Percentiles rank a stretch among this genome's conserved stretches.
These are phyloP conservation scores for Emergomyces orientalis DNA, from an alignment of 2,329 filamentous ascomycete genomes.

Conservation along the genomic window DNA sequence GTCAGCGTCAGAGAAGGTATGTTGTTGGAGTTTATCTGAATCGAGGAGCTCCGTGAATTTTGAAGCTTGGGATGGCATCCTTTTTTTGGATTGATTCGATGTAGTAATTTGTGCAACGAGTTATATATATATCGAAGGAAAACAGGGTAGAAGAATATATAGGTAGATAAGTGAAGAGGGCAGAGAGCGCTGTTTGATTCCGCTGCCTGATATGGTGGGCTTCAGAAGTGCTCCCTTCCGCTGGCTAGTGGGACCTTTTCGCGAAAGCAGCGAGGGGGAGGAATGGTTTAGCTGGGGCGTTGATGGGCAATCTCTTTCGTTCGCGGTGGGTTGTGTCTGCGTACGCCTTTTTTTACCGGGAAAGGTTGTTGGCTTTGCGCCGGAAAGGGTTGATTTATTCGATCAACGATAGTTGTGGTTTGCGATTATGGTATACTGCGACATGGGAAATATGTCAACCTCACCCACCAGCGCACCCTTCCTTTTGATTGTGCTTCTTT, in stretches of 20 bases:
- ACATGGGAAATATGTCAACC: not conserved
- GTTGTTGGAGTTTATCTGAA: slow-evolving; percentile 6
- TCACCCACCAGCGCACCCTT: not conserved
- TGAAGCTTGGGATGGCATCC: slow-evolving; percentile 7
- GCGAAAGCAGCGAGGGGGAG: not conserved
- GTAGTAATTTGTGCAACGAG: not conserved
- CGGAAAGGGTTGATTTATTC: not conserved
- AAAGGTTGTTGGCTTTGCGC: not conserved
- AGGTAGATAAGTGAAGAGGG: not conserved
- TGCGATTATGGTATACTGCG: not conserved
- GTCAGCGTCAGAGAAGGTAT: slow-evolving; percentile 13
- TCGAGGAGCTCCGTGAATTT: slow-evolving; percentile 15
- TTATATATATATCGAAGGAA: not conserved
- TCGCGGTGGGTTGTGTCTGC: not conserved
- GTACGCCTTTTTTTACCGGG: not conserved
- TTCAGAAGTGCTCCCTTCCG: not conserved
- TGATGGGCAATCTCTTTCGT: not conserved
- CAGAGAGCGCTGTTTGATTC: not conserved
- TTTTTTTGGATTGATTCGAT: not conserved
- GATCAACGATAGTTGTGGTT: not conserved
- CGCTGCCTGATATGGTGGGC: not conserved
- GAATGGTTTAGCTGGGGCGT: not conserved
- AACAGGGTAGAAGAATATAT: not conserved
- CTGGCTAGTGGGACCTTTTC: not conserved
- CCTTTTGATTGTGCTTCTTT: not conserved